Evolutionary conservation across 2,329 filamentous ascomycete species (phyloP).

Genomic region (Blumeriella jaapii): DNA sequence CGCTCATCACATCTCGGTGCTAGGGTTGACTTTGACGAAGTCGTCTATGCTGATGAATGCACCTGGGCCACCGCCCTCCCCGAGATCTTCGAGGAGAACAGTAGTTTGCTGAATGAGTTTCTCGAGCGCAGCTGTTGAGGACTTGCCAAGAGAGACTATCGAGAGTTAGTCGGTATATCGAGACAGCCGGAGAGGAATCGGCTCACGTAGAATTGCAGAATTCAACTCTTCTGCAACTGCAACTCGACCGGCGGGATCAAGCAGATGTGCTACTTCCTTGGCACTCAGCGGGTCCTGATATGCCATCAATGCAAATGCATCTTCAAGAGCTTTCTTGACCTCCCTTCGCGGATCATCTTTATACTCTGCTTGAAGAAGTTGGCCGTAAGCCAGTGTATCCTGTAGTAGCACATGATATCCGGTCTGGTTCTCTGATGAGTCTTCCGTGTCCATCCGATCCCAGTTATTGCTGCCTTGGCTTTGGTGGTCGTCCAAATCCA

Average conservation of each 20-base stretch:
- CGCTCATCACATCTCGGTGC: neutral
- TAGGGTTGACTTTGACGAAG: constrained; percentile 29
- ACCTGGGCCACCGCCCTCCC: constrained; percentile 67
- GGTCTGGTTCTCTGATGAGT: constrained; percentile 13
- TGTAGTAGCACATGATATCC: constrained; percentile 40
- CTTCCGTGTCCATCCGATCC: constrained; percentile 45
- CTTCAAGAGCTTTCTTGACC: constrained; percentile 60
- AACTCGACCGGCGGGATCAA: constrained; percentile 64
- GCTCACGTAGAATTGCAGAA: constrained; percentile 65
- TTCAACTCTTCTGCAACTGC: constrained; percentile 88
- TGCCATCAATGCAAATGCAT: constrained; percentile 81
- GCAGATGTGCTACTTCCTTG: constrained; percentile 60
- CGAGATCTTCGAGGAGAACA: constrained; percentile 71
- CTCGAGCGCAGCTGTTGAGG: constrained; percentile 75
- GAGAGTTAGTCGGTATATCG: constrained; percentile 18
- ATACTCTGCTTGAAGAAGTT: constrained; percentile 67
- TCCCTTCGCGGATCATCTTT: constrained; percentile 57
- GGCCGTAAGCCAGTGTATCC: constrained; percentile 69
- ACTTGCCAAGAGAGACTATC: constrained; percentile 79
- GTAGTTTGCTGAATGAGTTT: constrained; percentile 77
- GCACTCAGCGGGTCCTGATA: constrained; percentile 73
- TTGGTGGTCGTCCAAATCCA: constrained; percentile 44
- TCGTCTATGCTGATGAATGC: constrained; percentile 65
- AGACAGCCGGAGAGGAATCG: constrained; percentile 1
- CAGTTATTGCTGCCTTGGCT: constrained; percentile 29